Percentiles rank a stretch among this genome's conserved stretches.
phyloP scores from a whole-genome alignment of 148 eudicot species.

The Nepenthes gracilis region DNA sequence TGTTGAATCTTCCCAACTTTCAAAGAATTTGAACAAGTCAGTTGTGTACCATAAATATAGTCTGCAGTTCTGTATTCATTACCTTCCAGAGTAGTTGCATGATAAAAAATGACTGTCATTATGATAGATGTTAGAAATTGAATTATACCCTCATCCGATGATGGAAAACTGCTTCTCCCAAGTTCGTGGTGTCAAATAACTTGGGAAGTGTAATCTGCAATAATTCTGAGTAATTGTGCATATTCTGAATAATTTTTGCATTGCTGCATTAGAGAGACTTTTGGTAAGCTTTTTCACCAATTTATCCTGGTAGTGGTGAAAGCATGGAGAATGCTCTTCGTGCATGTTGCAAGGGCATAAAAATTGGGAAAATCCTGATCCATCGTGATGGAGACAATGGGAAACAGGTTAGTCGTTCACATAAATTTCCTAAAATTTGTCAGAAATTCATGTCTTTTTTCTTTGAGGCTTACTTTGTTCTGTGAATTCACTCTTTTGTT shows the following conservation, averaged over 20 bases:
- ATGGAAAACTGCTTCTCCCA: too few relatives aligned
- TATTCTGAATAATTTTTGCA: not conserved
- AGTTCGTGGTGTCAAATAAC: too few relatives aligned
- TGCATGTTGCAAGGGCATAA: slow-evolving; percentile 98
- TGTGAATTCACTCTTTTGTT: not conserved
- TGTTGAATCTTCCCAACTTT: too few relatives aligned
- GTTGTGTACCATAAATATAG: too few relatives aligned
- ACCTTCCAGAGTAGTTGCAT: too few relatives aligned
- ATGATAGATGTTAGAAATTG: too few relatives aligned
- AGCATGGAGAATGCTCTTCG: slow-evolving; percentile 98
- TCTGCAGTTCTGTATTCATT: too few relatives aligned
- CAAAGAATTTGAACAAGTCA: too few relatives aligned
- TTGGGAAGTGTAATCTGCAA: too few relatives aligned
- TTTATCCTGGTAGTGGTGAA: slow-evolving; percentile 55
- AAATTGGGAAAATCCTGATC: slow-evolving; percentile 92
- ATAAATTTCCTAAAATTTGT: not conserved
- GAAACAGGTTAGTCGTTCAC: slow-evolving; percentile 48
- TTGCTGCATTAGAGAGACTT: not conserved
- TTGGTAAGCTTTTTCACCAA: not conserved
- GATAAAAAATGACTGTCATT: too few relatives aligned
- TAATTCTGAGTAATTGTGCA: too few relatives aligned
- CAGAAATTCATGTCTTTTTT: not conserved
- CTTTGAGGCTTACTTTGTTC: not conserved
- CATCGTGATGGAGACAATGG: slow-evolving; percentile 96
- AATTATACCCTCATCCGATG: too few relatives aligned